These are phyloP conservation scores for Lipomyces chichibuensis DNA, from an alignment of 805 yeast species.

Conservation along the genomic window DNA sequence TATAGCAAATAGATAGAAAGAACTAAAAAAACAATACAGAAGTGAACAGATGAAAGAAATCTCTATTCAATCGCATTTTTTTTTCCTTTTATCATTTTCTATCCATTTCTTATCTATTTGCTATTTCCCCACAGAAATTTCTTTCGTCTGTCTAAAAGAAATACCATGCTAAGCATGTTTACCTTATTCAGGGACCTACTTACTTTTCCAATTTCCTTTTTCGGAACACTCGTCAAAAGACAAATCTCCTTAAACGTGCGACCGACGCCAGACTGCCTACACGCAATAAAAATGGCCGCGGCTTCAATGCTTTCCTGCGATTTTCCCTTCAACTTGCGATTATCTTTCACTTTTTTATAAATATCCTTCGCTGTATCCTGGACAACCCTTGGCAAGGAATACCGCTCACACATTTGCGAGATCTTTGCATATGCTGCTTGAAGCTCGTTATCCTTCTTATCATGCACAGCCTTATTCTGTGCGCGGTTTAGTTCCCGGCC, in stretches of 20 bases:
- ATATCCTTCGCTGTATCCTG: conserved; percentile 98
- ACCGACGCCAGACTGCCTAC: conserved; percentile 89
- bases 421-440: conserved; percentile 90
- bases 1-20: conserved; percentile 4
- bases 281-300: conserved; percentile 90
- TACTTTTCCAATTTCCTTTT: conserved; percentile 80
- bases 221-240: conserved; percentile 90
- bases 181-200: conserved; percentile 49
- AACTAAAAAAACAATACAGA: background rate
- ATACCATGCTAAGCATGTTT: no score
- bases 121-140: background rate
- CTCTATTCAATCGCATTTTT: background rate
- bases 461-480: conserved; percentile 81
- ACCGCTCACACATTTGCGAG: conserved; percentile 95
- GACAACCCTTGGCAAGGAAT: conserved; percentile 88
- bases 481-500: conserved; percentile 89
- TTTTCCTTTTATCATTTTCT: background rate
- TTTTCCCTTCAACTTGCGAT: conserved; percentile 80
- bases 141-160: background rate
- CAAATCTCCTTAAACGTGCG: conserved; percentile 94
- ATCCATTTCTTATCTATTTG: background rate
- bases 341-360: conserved; percentile 86
- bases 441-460: conserved; percentile 82
- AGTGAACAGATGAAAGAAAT: background rate
- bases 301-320: conserved; percentile 95